Evolutionary conservation across 177 flowering plant species (phyloP), one percentile per base, ranked within the genome.

Genomic region (Tripterygium wilfordii): DNA sequence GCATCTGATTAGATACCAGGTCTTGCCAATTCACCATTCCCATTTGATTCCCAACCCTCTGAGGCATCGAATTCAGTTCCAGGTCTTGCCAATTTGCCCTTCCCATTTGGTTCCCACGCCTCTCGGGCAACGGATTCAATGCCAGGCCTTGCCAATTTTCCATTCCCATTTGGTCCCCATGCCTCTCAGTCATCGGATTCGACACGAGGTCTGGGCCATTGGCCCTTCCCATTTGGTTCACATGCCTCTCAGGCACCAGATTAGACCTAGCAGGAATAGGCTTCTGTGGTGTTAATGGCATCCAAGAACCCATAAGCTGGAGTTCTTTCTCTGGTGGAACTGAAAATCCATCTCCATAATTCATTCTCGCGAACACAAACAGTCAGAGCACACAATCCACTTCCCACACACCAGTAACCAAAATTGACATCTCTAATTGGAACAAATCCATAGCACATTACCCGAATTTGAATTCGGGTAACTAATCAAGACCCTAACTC

Each of bases 251-350:
- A 28, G 42, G 28, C 14, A 36, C n/a, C 5, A 45, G 39, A 45
- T 18, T 33, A 9, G 56, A 51, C 38, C 52, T 58, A 8, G 28
- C 10, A 16, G 53, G 48, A 25, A 42, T 26, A 2, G 52, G 53
- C 33, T 60, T 68, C 16, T 55, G 48, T 0, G 71, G 74, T 0
- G 67, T 61, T 4, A 24, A 42, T 14, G 76, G 71, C 16, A 60
- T 19, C 69, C 66, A 70, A 18, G 45, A 19, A 36, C 48, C 56
- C 56, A 45, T 19, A 4, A 47, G 29, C 38, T 44, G 59, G 2
- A 54, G 5, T 4, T 60, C 60, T n/a, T 44, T 45, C 12, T 36
- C 65, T 35, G 45, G 41, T 10, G 61, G 58, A 51, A 50, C 9
- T 9, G 56, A 19, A 51, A 42, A 43, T 18, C 53, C 52, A 15